Evolutionary conservation across 2,329 filamentous ascomycete genomes (phyloP), one percentile per base, ranked within the genome.

Genomic region (Bertia moriformis): DNA sequence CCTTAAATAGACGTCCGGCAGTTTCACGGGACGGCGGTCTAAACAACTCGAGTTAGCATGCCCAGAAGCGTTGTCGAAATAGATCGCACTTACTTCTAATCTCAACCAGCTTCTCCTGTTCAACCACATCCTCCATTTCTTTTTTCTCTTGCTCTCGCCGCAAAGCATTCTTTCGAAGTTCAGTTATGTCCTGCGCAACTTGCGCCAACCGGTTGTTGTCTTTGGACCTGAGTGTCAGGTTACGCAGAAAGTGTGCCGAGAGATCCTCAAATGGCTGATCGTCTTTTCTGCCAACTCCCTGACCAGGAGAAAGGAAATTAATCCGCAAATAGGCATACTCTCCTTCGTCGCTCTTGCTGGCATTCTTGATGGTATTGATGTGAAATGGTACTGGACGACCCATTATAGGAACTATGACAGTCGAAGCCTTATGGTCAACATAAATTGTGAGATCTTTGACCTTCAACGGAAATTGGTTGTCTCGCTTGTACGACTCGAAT

Each of bases 111-210:
- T 98, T 98, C 57, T 98, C 91, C 59, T 98, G 91, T 60, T 96
- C 91, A 4, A 98, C 88, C 17, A 98, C 91, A 59, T 98, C 91
- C 56, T 98, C 91, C 83, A 98, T 83, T 49, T 98, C 89, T 65
- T 98, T 98, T 75, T 96, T 96, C 61, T 95, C 89, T 52, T 95
- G 88, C 59, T 98, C 91, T 50, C 86, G 83, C 60, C 93, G 88
- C 30, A 85, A 75, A 4, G 84, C 78, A 48, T 89, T 85, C 55
- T 91, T 93, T 65, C 95, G 93, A 67, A 98, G 80, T 53, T 95
- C 91, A 10, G 86, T 89, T 50, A 98, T 96, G 52, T 93, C 84
- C 44, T 83, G 83, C 10, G 87, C 82, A 48, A 98, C 91, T 51
- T 93, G 85, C 42, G 85, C 81, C 56, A 98, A 87, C 45, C 89